phyloP scores from a whole-genome alignment of 805 yeast genomes.

The Hanseniaspora vineae region DNA sequence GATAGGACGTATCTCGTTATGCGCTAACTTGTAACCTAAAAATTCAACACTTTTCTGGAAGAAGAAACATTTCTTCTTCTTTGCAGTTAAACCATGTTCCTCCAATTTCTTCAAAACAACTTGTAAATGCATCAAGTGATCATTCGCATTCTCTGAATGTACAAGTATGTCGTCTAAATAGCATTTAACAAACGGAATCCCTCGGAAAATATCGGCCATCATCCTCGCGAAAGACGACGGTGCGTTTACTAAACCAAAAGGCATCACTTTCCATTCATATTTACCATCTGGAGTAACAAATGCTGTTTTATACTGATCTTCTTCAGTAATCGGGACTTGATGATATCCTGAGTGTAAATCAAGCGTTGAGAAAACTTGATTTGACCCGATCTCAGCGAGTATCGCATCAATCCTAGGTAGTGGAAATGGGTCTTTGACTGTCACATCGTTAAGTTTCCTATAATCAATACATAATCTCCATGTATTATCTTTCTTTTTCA shows the following conservation, averaged over 20 bases:
- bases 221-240: conserved; percentile 11
- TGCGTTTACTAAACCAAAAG: conserved; percentile 10
- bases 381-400: conserved; percentile 1
- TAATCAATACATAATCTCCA: conserved; percentile 8
- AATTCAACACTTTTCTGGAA: conserved; percentile 6
- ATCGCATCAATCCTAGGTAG: conserved; percentile 5
- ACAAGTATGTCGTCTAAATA: conserved; percentile 11
- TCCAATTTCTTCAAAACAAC: no score
- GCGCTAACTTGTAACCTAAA: conserved; percentile 6
- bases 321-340: conserved; percentile 6
- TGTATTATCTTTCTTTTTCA: conserved; percentile 8
- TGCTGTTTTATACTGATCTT: conserved; percentile 6
- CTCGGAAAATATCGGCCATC: conserved; percentile 12
- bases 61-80: conserved; percentile 9
- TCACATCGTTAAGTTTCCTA: conserved; percentile 5
- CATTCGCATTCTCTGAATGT: conserved; percentile 2
- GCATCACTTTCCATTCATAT: conserved; percentile 11
- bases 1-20: conserved; percentile 7
- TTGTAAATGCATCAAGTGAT: conserved; percentile 6
- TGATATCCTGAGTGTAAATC: conserved; percentile 9
- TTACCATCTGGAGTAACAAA: conserved; percentile 9
- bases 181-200: conserved; percentile 5
- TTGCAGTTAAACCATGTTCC: conserved; percentile 7
- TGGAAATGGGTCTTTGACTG: conserved; percentile 7
- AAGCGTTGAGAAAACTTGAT: conserved; percentile 5